Evolutionary conservation across 768 basidiomycete genomes (phyloP).

Genomic region (Sporobolomyces pararoseus): DNA sequence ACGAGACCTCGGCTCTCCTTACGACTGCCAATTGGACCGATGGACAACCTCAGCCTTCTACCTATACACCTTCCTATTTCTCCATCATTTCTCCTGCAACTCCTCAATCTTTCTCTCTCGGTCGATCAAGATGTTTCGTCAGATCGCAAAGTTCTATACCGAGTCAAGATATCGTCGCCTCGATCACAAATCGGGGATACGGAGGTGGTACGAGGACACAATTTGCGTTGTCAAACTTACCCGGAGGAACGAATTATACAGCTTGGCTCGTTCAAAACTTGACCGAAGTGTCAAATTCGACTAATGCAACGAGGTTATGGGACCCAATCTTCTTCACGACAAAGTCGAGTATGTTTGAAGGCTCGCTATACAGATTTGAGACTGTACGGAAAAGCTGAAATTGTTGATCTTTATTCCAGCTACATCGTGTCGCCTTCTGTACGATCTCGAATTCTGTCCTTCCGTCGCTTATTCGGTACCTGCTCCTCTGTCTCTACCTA

Average conservation of each 20-base stretch:
- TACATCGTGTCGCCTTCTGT: slow-evolving; percentile 60
- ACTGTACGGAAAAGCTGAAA: too few relatives aligned
- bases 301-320: slow-evolving; percentile 57
- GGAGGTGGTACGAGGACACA: slow-evolving; percentile 63
- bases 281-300: neutral
- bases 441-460: slow-evolving; percentile 72
- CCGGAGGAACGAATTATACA: slow-evolving; percentile 71
- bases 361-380: neutral
- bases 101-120: slow-evolving; percentile 4
- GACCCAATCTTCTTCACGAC: slow-evolving; percentile 70
- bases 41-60: neutral
- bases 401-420: too few relatives aligned
- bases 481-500: slow-evolving; percentile 57
- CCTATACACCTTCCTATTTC: slow-evolving; percentile 6
- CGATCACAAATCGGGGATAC: slow-evolving; percentile 30
- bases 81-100: slow-evolving; percentile 20
- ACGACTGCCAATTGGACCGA: slow-evolving; percentile 35
- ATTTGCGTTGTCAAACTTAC: slow-evolving; percentile 62
- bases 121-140: slow-evolving; percentile 38
- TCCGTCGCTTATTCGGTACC: slow-evolving; percentile 66
- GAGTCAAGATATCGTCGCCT: neutral
- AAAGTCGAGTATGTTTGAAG: slow-evolving; percentile 60
- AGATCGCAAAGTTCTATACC: neutral
- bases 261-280: slow-evolving; percentile 59
- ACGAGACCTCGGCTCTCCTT: slow-evolving; percentile 36